phyloP scores from a whole-genome alignment of 345 rosid genomes.

The Microthlaspi erraticum region DNA sequence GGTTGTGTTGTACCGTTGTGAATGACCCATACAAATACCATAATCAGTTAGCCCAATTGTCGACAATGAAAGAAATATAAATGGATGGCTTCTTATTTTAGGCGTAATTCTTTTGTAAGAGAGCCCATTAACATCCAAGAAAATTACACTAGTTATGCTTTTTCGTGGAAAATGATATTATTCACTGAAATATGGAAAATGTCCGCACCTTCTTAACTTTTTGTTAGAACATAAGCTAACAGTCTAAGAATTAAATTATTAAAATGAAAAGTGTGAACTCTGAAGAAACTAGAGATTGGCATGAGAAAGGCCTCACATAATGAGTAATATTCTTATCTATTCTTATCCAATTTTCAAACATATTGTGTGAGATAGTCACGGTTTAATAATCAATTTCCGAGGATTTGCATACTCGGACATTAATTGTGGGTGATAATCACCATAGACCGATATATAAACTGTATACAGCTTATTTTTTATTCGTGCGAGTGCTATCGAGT shows the following conservation, averaged over 20 bases:
- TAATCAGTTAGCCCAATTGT: not conserved
- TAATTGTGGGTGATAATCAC: conserved; percentile 15
- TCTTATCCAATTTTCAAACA: not conserved
- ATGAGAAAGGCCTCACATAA: not conserved
- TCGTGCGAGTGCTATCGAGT: conserved; percentile 23
- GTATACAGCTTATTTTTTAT: not conserved
- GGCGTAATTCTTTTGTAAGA: not conserved
- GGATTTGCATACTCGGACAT: conserved; percentile 1
- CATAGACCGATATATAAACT: not conserved
- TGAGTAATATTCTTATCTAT: not conserved
- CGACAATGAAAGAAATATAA: not conserved
- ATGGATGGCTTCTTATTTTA: not conserved
- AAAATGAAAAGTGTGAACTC: not conserved
- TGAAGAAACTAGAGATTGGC: not conserved
- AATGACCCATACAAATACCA: not conserved
- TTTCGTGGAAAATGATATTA: not conserved
- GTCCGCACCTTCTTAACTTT: not conserved
- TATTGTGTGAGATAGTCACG: not conserved
- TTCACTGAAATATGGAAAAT: not conserved
- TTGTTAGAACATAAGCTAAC: not conserved
- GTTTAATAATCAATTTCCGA: conserved; percentile 11
- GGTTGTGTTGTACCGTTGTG: not conserved
- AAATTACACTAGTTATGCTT: not conserved
- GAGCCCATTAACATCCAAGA: conserved; percentile 18
- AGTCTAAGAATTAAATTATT: not conserved